A percentile compares a stretch with the other conserved stretches of the same genome.
Conservation (phyloP, 1,284 basidiomycete species). For the Leccinum subspadiceum region DNA sequence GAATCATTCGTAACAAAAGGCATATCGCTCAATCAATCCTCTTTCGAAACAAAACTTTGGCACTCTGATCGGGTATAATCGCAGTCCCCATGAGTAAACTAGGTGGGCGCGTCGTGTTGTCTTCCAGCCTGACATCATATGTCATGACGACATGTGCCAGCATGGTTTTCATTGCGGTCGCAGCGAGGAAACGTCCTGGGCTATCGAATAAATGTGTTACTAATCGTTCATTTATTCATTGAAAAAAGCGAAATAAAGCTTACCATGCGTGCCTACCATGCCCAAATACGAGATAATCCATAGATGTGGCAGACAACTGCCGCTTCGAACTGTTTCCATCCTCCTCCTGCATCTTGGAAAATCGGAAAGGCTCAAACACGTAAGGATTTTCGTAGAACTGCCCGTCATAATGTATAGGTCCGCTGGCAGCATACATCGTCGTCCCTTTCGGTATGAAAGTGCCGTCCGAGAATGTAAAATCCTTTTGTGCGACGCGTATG, state of each 20-base stretch:
- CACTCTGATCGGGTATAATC: neutral
- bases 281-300: slow-evolving; percentile 14
- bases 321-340: slow-evolving; percentile 12
- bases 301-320: too few species aligned
- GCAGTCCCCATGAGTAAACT: neutral
- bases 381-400: slow-evolving; percentile 25
- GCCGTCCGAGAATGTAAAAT: slow-evolving; percentile 43
- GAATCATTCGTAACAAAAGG: neutral
- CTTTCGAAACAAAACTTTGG: slow-evolving; percentile 17
- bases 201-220: neutral
- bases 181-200: slow-evolving; percentile 17
- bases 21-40: neutral
- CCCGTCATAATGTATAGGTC: slow-evolving; percentile 27
- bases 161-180: slow-evolving; percentile 10
- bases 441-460: slow-evolving; percentile 40
- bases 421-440: slow-evolving; percentile 16
- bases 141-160: slow-evolving; percentile 11
- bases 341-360: slow-evolving; percentile 17
- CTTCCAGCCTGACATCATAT: slow-evolving; percentile 20
- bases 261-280: slow-evolving; percentile 22
- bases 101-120: slow-evolving; percentile 23
- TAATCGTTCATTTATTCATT: neutral
- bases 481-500: neutral
- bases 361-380: slow-evolving; percentile 37
- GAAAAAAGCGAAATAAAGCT: too few species aligned